phyloP scores from a whole-genome alignment of 768 basidiomycete species.

The Jaapia argillacea region DNA sequence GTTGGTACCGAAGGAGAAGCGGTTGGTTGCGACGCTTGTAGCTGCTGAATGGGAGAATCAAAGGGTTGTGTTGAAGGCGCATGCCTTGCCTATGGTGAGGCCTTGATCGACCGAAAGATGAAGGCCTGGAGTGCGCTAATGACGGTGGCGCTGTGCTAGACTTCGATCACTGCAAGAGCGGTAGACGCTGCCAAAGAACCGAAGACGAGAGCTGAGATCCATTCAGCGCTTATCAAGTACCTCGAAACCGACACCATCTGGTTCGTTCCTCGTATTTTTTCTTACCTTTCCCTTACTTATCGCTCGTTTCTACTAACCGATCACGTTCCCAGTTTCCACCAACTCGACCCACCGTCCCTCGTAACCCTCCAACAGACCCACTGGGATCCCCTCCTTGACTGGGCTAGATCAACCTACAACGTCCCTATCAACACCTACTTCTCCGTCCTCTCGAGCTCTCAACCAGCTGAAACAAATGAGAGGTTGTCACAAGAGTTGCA shows the following conservation, averaged over 20 bases:
- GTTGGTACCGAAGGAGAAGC: conserved; percentile 57
- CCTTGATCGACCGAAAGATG: no score
- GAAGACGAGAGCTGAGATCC: conserved; percentile 48
- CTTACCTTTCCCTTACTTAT: conserved; percentile 1
- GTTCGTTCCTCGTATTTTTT: no score
- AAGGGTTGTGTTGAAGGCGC: conserved; percentile 73
- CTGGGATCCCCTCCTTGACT: conserved; percentile 83
- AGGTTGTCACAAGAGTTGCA: conserved; percentile 49
- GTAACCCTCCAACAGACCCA: conserved; percentile 70
- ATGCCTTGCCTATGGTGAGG: conserved; percentile 83
- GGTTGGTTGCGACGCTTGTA: conserved; percentile 71
- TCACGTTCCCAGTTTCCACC: conserved; percentile 55
- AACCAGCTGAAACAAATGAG: conserved; percentile 57
- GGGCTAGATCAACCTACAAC: conserved; percentile 59
- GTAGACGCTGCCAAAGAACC: conserved; percentile 66
- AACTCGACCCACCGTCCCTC: conserved; percentile 65
- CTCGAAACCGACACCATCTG: conserved; percentile 93
- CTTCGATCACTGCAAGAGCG: conserved; percentile 83
- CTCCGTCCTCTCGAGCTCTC: conserved; percentile 61
- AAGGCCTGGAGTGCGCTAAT: conserved; percentile 1
- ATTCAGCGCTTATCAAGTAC: conserved; percentile 65
- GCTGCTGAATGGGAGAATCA: conserved; percentile 98
- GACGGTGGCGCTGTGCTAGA: conserved; percentile 36
- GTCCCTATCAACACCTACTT: conserved; percentile 60
- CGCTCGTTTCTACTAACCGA: background rate